phyloP scores from a whole-genome alignment of 495 filamentous ascomycete species.

The Talaromyces borbonicus region DNA sequence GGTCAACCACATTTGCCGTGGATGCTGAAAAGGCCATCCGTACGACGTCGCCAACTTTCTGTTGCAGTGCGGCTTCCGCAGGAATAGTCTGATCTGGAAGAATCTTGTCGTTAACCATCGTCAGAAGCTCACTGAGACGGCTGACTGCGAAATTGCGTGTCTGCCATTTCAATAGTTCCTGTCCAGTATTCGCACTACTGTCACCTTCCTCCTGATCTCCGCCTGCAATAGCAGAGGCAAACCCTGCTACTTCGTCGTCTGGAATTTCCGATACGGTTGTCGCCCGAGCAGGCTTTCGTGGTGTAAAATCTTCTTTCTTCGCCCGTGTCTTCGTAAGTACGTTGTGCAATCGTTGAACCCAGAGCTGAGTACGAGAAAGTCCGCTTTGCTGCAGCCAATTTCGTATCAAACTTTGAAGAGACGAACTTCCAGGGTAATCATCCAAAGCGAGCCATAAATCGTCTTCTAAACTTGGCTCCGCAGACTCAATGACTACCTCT shows the following conservation, averaged over 20 bases:
- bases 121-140: slow-evolving; percentile 77
- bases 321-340: slow-evolving; percentile 78
- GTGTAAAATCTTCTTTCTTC: slow-evolving; percentile 42
- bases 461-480: slow-evolving; percentile 72
- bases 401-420: slow-evolving; percentile 69
- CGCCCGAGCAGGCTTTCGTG: slow-evolving; percentile 35
- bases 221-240: slow-evolving; percentile 60
- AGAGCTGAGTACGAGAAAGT: slow-evolving; percentile 62
- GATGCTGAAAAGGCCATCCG: slow-evolving; percentile 96
- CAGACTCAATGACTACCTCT: slow-evolving; percentile 61
- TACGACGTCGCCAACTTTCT: slow-evolving; percentile 84
- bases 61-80: slow-evolving; percentile 66
- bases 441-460: slow-evolving; percentile 87
- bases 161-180: slow-evolving; percentile 91
- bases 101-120: slow-evolving; percentile 62
- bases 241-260: slow-evolving; percentile 94
- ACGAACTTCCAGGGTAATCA: slow-evolving; percentile 58
- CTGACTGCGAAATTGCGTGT: slow-evolving; percentile 90
- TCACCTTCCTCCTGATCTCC: slow-evolving; percentile 54
- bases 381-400: slow-evolving; percentile 89
- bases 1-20: slow-evolving; percentile 80
- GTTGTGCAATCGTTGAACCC: slow-evolving; percentile 81
- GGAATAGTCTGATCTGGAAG: slow-evolving; percentile 57
- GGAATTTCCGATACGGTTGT: slow-evolving; percentile 61
- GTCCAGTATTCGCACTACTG: slow-evolving; percentile 51